A percentile compares a stretch with the other conserved stretches of the same genome.
Evolutionary conservation across 352 stramenopile species (phyloP).

Genomic region (Globisporangium sylvaticum): DNA sequence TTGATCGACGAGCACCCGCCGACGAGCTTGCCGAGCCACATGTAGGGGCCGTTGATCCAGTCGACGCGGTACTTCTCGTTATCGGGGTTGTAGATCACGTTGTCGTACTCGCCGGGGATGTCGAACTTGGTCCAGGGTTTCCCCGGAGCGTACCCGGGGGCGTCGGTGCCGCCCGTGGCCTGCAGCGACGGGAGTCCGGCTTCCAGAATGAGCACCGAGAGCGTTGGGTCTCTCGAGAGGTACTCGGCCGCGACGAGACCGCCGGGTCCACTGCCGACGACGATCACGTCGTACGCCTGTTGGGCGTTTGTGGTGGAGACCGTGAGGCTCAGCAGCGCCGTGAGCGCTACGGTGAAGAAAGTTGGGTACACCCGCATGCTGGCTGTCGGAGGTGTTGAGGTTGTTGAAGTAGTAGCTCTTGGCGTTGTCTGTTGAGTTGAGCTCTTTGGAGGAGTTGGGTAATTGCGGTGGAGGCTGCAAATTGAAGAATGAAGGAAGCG

Average conservation of each 20-base stretch:
- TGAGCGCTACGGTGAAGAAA: neutral
- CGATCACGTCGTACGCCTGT: conserved; percentile 24
- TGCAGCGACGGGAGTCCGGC: conserved; percentile 34
- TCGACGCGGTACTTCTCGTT: conserved; percentile 42
- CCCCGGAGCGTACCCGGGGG: conserved; percentile 30
- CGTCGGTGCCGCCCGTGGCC: conserved; percentile 36
- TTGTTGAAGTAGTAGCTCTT: no score
- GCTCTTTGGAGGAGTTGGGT: no score
- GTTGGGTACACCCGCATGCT: neutral
- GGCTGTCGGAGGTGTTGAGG: no score
- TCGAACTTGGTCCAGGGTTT: conserved; percentile 53
- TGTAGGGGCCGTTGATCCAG: conserved; percentile 20
- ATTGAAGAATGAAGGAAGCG: neutral
- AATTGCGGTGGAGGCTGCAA: neutral
- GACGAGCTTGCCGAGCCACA: conserved; percentile 64
- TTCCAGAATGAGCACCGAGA: conserved; percentile 27
- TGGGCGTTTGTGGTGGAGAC: neutral
- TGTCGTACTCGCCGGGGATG: conserved; percentile 55
- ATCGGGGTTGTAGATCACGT: conserved; percentile 9
- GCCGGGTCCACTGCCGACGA: conserved; percentile 27
- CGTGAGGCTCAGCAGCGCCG: neutral
- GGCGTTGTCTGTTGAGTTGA: no score
- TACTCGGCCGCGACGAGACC: conserved; percentile 29
- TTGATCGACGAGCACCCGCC: conserved; percentile 81
- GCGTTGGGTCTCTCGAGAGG: conserved; percentile 15